These are phyloP conservation scores for Cutaneotrichosporon mucoides DNA, from an alignment of 1,284 basidiomycete genomes.

Conservation along the genomic window DNA sequence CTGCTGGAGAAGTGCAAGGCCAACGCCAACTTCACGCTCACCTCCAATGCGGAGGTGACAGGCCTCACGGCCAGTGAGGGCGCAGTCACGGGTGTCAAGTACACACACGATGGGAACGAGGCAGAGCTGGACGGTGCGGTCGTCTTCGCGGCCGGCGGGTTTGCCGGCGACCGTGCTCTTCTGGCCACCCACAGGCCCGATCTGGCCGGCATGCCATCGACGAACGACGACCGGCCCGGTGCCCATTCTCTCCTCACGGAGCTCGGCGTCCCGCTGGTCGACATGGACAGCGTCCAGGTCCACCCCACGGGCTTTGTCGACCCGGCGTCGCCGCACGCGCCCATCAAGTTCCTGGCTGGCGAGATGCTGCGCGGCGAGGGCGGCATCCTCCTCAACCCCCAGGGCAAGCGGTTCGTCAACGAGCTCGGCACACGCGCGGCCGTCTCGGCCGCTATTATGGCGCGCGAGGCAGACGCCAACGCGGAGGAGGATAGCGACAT, in stretches of 20 bases:
- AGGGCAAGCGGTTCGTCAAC: constrained; percentile 70
- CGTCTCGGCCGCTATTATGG: constrained; percentile 5
- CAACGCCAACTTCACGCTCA: constrained; percentile 6
- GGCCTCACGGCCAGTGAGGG: neutral
- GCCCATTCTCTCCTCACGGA: constrained; percentile 7
- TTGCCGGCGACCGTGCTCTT: constrained; percentile 11
- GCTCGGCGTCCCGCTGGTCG: constrained; percentile 7
- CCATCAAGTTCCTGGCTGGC: constrained; percentile 93
- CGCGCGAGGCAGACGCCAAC: neutral
- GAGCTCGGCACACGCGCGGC: constrained; percentile 11
- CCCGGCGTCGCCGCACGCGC: constrained; percentile 77
- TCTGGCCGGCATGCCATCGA: constrained; percentile 12
- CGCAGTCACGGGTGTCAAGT: constrained; percentile 2
- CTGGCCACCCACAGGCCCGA: constrained; percentile 13
- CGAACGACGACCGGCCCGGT: constrained; percentile 9
- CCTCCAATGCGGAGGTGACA: constrained; percentile 3
- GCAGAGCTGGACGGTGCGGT: constrained; percentile 3
- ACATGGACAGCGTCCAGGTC: constrained; percentile 20
- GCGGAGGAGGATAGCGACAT: neutral
- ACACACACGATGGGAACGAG: neutral
- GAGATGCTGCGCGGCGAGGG: constrained; percentile 96
- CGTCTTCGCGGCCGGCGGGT: constrained; percentile 15
- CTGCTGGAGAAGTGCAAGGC: constrained; percentile 12
- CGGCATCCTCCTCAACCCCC: constrained; percentile 86
- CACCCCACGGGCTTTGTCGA: constrained; percentile 82